Base-by-base conservation (phyloP, 371 early-diverging fungal species). In the Mucor sp. region DNA sequence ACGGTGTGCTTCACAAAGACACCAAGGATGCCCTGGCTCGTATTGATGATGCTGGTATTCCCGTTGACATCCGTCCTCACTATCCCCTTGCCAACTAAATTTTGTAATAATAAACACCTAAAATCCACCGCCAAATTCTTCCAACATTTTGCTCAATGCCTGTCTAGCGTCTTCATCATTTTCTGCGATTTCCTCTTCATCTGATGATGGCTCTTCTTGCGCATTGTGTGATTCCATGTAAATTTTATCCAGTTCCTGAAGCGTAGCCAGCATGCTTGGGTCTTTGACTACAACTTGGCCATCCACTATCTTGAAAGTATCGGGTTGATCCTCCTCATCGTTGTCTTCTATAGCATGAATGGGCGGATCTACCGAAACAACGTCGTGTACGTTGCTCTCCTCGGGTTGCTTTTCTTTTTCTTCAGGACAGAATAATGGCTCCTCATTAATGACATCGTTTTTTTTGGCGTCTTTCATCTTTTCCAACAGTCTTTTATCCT, bases 1-100 rank as follows among this genome's bases (percentile, higher is more conserved):
- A 93, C 59, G 93, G 90, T 21, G 69, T 74, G 0, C 72, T 90
- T 50, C 68, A 80, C 19, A 69, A 76, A 0, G 67, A 79, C 9
- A 89, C 90, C 32, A 76, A 81, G 60, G 47, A 67, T 19, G 87
- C 91, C 3, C 67, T 94, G 69, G 80, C 79, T 6, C 79, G 69
- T 23, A 82, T 94, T 65, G 85, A 84, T 63, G 44, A 66, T 58
- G 82, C 78, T 37, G 79, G 81, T 48, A 83, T 83, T 48, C 85
- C 83, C 53, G 79, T 82, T 39, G 86, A 83, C 66, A 80, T 85
- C 58, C 75, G 82, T 39, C 86, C 86, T n/a, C 66, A 64, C 58
- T 85, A 84, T 50, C 76, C 80, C 48, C 57, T 82, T 50, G 73
- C 65, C 14, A 44, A 72, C 19, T 48, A 69, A 63, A 30, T 53